Conservation (phyloP, 1,139 yeast species). For the Candida tetrigidarum region DNA sequence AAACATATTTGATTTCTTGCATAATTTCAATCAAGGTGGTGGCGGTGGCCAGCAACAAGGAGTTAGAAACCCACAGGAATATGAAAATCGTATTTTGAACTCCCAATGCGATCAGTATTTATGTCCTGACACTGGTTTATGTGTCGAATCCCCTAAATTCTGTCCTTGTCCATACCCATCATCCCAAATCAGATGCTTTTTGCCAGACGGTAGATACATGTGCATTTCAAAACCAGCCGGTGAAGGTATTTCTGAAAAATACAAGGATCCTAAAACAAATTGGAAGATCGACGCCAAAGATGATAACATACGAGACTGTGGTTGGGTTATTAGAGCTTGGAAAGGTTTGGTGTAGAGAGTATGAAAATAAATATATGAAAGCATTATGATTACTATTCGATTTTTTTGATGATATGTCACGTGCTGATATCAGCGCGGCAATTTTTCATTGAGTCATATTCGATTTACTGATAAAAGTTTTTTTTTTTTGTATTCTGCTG, state of each 20-base stretch:
- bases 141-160: slow-evolving; percentile 68
- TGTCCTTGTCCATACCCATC: slow-evolving; percentile 94
- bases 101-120: slow-evolving; percentile 67
- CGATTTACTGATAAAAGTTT: slow-evolving; percentile 3
- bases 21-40: slow-evolving; percentile 30
- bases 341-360: slow-evolving; percentile 37
- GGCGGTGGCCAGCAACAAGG: slow-evolving; percentile 20
- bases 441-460: slow-evolving; percentile 12
- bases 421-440: slow-evolving; percentile 16
- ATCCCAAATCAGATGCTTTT: slow-evolving; percentile 78
- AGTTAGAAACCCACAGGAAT: slow-evolving; percentile 28
- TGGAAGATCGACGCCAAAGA: slow-evolving; percentile 58
- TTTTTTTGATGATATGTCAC: slow-evolving; percentile 7
- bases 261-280: slow-evolving; percentile 52
- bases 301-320: slow-evolving; percentile 69
- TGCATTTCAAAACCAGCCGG: slow-evolving; percentile 85
- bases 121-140: slow-evolving; percentile 80
- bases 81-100: slow-evolving; percentile 34
- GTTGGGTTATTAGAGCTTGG: slow-evolving; percentile 69
- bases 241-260: slow-evolving; percentile 32
- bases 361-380: neutral
- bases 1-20: slow-evolving; percentile 39
- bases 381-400: no score
- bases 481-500: slow-evolving; percentile 2
- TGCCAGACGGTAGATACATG: slow-evolving; percentile 70